These are phyloP conservation scores for Coprinopsis marcescibilis DNA, from an alignment of 768 basidiomycete genomes.

Conservation along the genomic window DNA sequence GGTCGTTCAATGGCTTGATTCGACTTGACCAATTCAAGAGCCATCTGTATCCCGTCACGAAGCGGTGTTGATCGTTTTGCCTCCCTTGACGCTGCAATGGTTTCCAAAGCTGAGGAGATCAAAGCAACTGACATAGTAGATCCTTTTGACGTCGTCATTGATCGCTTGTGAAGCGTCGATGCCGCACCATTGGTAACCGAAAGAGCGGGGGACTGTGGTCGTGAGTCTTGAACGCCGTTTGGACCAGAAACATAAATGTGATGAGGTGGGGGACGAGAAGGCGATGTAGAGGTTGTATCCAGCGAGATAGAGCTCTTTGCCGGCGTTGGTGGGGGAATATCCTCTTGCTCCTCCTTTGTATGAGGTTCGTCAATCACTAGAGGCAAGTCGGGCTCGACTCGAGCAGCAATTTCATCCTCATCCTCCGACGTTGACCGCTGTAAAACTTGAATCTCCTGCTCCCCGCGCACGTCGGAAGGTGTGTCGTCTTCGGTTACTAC, in stretches of 20 bases:
- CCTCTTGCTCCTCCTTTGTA: too few species aligned
- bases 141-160: constrained; percentile 61
- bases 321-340: too few species aligned
- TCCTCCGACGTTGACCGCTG: constrained; percentile 4
- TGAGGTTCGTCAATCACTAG: too few species aligned
- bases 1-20: constrained; percentile 73
- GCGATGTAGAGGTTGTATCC: neutral
- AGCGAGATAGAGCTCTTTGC: too few species aligned
- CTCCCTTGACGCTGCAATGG: constrained; percentile 82
- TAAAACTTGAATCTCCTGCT: neutral
- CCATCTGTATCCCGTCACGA: constrained; percentile 75
- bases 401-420: neutral
- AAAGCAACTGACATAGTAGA: constrained; percentile 74
- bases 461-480: neutral
- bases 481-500: neutral
- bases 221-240: constrained; percentile 14
- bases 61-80: constrained; percentile 79
- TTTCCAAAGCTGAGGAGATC: constrained; percentile 80
- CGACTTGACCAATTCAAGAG: constrained; percentile 74
- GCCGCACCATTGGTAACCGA: constrained; percentile 18
- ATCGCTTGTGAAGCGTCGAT: constrained; percentile 39
- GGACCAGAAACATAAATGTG: neutral
- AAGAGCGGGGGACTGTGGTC: constrained; percentile 20
- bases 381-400: too few species aligned
- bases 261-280: constrained; percentile 3